Evolutionary conservation across 805 yeast genomes (phyloP).

Genomic region (Yarrowia deformans): DNA sequence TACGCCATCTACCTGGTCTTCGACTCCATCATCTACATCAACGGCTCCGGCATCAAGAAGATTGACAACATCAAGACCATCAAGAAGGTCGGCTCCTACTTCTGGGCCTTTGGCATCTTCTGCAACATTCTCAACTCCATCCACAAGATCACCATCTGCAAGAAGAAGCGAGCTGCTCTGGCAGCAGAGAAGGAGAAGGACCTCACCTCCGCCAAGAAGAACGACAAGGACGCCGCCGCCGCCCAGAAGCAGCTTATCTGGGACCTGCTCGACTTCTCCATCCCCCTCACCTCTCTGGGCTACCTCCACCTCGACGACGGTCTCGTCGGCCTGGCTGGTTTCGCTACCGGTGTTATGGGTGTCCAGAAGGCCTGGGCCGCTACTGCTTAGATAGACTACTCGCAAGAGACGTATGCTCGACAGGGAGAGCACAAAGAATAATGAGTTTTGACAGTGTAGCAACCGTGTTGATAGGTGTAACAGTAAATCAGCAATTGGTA

Average conservation of each 20-base stretch:
- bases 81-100: slow-evolving; percentile 65
- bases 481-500: no score
- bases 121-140: slow-evolving; percentile 68
- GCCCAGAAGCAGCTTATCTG: slow-evolving; percentile 72
- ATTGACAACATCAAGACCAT: slow-evolving; percentile 45
- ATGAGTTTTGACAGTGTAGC: slow-evolving; percentile 3
- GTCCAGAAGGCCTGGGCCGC: slow-evolving; percentile 71
- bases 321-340: slow-evolving; percentile 82
- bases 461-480: no score
- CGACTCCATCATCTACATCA: slow-evolving; percentile 51
- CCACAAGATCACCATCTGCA: slow-evolving; percentile 60
- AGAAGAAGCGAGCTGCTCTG: slow-evolving; percentile 51
- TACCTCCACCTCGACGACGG: slow-evolving; percentile 74
- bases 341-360: slow-evolving; percentile 80
- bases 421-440: slow-evolving; percentile 19
- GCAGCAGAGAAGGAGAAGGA: slow-evolving; percentile 54
- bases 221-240: slow-evolving; percentile 56
- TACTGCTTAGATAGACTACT: slow-evolving; percentile 48
- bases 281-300: slow-evolving; percentile 74
- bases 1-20: slow-evolving; percentile 50
- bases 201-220: slow-evolving; percentile 51
- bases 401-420: slow-evolving; percentile 13
- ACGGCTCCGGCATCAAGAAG: slow-evolving; percentile 50
- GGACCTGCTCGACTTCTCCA: slow-evolving; percentile 76
- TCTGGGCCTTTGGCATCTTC: slow-evolving; percentile 78